Conservation (phyloP, 2,329 filamentous ascomycete species). For the Scedosporium minutisporum region DNA sequence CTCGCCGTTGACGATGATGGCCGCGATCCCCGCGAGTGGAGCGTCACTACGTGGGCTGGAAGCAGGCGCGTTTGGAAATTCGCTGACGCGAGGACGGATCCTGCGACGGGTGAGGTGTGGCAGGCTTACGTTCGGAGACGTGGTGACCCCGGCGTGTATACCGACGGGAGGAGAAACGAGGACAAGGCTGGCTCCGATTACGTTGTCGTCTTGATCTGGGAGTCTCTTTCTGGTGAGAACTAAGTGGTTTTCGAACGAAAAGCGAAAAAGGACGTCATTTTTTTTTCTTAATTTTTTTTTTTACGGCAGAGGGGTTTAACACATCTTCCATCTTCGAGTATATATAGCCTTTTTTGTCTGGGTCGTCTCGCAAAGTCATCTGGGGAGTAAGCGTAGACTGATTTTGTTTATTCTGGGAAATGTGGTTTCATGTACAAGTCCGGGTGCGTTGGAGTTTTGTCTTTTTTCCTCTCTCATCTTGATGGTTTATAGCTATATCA, state of each 20-base stretch:
- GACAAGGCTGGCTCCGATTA: constrained; percentile 19
- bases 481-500: background rate
- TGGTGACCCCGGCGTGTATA: constrained; percentile 11
- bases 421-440: background rate
- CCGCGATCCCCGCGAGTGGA: constrained; percentile 2
- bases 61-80: constrained; percentile 19
- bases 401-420: background rate
- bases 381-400: background rate
- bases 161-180: constrained; percentile 11
- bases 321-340: too few species aligned
- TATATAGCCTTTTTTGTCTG: too few species aligned
- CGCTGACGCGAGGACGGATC: constrained; percentile 15
- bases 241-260: background rate
- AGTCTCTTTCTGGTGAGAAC: constrained; percentile 7
- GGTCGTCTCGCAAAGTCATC: background rate
- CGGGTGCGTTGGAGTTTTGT: background rate
- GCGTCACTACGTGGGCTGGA: constrained; percentile 16
- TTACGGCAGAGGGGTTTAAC: too few species aligned
- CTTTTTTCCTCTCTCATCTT: background rate
- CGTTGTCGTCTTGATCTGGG: constrained; percentile 22
- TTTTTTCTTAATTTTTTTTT: background rate
- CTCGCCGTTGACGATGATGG: constrained; percentile 4
- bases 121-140: constrained; percentile 21
- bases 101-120: constrained; percentile 16
- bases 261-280: background rate